Evolutionary conservation across 163 green algal species (phyloP).

Genomic region (Scenedesmus sp.): DNA sequence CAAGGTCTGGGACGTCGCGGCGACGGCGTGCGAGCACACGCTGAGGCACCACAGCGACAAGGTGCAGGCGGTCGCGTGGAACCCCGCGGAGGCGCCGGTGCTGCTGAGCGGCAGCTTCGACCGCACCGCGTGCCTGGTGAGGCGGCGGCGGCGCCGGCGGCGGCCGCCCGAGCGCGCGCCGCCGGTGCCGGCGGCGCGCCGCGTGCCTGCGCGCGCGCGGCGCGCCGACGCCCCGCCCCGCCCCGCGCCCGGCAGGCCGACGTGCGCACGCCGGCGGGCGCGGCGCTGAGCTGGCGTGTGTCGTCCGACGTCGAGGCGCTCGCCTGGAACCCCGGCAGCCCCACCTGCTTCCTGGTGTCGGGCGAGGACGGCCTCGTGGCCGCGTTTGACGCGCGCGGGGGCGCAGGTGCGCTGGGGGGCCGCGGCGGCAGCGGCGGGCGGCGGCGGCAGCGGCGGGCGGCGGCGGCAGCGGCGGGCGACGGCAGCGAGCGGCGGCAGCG

Average conservation of each 20-base stretch:
- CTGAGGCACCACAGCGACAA: slow-evolving; percentile 92
- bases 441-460: no score
- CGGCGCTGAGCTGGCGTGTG: slow-evolving; percentile 72
- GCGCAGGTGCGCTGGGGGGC: slow-evolving; percentile 52
- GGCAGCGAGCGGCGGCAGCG: not conserved
- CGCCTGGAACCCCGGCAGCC: slow-evolving; percentile 82
- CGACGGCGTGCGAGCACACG: slow-evolving; percentile 76
- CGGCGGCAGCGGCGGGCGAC: no score
- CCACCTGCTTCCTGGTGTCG: slow-evolving; percentile 87
- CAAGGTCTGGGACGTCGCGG: slow-evolving; percentile 90
- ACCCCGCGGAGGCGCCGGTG: slow-evolving; percentile 84
- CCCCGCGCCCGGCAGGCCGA: no score
- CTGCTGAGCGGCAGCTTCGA: slow-evolving; percentile 95
- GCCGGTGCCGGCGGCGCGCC: no score
- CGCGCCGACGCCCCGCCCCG: no score
- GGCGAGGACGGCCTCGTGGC: slow-evolving; percentile 89
- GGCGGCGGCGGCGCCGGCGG: not conserved
- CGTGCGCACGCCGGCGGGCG: slow-evolving; percentile 63
- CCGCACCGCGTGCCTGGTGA: slow-evolving; percentile 76
- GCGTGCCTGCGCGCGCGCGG: no score
- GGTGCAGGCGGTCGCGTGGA: slow-evolving; percentile 97
- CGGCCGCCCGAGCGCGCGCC: not conserved
- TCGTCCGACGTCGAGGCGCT: slow-evolving; percentile 91
- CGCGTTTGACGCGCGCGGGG: slow-evolving; percentile 81
- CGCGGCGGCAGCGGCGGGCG: no score